phyloP scores from a whole-genome alignment of 805 yeast genomes.

The Tetrapisispora pingtungensis region DNA sequence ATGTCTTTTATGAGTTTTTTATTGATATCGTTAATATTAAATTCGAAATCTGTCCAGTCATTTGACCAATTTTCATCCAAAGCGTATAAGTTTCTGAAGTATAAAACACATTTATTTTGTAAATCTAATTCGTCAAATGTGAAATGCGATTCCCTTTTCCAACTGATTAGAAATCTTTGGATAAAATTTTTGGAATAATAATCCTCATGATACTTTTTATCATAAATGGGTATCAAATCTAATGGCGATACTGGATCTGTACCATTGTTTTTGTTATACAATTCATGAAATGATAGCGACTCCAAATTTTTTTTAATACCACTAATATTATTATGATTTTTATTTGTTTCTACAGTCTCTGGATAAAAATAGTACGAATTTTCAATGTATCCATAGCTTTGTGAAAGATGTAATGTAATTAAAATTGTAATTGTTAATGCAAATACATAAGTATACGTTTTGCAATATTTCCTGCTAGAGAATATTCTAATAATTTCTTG shows the following conservation, averaged over 20 bases:
- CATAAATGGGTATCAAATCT: slow-evolving; percentile 10
- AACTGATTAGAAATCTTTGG: no score
- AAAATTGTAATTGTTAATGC: neutral
- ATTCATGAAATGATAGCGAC: neutral
- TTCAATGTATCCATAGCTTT: neutral
- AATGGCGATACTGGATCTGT: slow-evolving; percentile 11
- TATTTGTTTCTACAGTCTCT: no score
- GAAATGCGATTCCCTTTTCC: slow-evolving; percentile 4
- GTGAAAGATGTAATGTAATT: neutral
- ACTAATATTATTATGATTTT: neutral
- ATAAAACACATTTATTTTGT: slow-evolving; percentile 9
- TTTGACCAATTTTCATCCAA: slow-evolving; percentile 14
- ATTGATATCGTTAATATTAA: slow-evolving; percentile 7
- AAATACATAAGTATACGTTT: neutral
- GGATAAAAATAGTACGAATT: neutral
- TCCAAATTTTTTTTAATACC: neutral
- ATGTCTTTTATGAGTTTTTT: neutral
- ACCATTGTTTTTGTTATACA: neutral
- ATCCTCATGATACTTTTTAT: slow-evolving; percentile 1
- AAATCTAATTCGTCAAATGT: slow-evolving; percentile 7
- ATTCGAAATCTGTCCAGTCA: slow-evolving; percentile 5
- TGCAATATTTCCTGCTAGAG: neutral
- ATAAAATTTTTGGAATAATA: neutral
- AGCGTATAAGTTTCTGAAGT: slow-evolving; percentile 12
- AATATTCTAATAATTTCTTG: neutral